Conservation (phyloP, 768 basidiomycete genomes). For the Krasilnikovozyma curviuscula region DNA sequence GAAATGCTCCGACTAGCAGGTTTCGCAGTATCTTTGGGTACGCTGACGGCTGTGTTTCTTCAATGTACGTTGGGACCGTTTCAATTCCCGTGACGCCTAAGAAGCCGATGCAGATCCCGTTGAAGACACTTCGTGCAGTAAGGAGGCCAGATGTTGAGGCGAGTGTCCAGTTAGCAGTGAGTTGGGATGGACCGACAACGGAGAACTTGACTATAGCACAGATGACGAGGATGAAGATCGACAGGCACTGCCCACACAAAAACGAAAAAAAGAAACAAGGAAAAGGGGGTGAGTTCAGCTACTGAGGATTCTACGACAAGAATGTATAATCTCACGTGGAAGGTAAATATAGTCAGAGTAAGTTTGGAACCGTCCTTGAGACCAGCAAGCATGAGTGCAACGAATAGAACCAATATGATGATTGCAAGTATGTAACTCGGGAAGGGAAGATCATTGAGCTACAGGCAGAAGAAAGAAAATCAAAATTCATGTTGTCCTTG, state of each 20-base stretch:
- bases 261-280: not conserved
- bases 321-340: constrained; percentile 37
- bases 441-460: constrained; percentile 36
- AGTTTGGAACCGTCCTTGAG: constrained; percentile 44
- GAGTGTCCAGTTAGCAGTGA: constrained; percentile 39
- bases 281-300: not conserved
- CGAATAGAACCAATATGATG: constrained; percentile 36
- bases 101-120: constrained; percentile 51
- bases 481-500: no score
- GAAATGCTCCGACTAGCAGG: constrained; percentile 40
- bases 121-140: constrained; percentile 36
- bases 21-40: constrained; percentile 47
- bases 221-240: constrained; percentile 40
- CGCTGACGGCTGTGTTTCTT: constrained; percentile 38
- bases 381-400: constrained; percentile 38
- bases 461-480: no score
- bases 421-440: constrained; percentile 36
- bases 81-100: constrained; percentile 41
- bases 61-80: constrained; percentile 42
- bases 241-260: constrained; percentile 29
- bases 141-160: constrained; percentile 21
- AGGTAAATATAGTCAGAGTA: constrained; percentile 37
- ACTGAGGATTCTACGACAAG: no score
- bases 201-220: constrained; percentile 37
- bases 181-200: constrained; percentile 32